Conservation (phyloP, 495 filamentous ascomycete genomes). For the Aspergillus nidulans region DNA sequence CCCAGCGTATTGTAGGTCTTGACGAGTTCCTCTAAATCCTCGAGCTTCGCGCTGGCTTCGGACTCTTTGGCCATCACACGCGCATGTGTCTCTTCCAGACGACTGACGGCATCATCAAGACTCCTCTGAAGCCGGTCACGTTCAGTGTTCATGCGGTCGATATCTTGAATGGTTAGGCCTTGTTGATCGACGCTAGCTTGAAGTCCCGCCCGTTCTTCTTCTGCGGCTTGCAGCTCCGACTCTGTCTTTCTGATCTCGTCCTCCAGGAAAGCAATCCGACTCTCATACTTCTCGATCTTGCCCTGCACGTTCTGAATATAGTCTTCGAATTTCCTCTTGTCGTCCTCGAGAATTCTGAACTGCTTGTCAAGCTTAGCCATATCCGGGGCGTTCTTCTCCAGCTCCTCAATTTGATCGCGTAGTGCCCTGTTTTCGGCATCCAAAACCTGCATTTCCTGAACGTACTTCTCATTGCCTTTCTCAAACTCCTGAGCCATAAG, state of each 20-base stretch:
- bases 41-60: conserved; percentile 76
- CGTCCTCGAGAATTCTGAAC: conserved; percentile 82
- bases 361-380: conserved; percentile 76
- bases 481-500: conserved; percentile 90
- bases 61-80: conserved; percentile 77
- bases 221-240: conserved; percentile 68
- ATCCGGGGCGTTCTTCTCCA: conserved; percentile 79
- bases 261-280: conserved; percentile 67
- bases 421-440: conserved; percentile 78
- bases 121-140: conserved; percentile 84
- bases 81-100: conserved; percentile 77
- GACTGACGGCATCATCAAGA: conserved; percentile 65
- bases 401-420: conserved; percentile 77
- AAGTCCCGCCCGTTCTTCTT: conserved; percentile 72
- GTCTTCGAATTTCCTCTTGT: conserved; percentile 85
- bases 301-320: conserved; percentile 78
- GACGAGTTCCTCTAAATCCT: conserved; percentile 80
- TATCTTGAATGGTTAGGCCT: conserved; percentile 92
- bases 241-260: conserved; percentile 76
- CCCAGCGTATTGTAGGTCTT: conserved; percentile 89
- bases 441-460: conserved; percentile 73
- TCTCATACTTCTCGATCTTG: conserved; percentile 79
- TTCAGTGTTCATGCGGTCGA: conserved; percentile 96
- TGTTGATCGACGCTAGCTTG: conserved; percentile 84
- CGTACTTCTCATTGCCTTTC: conserved; percentile 69